phyloP scores from a whole-genome alignment of 2,329 filamentous ascomycete species.

The Fusarium compactum region DNA sequence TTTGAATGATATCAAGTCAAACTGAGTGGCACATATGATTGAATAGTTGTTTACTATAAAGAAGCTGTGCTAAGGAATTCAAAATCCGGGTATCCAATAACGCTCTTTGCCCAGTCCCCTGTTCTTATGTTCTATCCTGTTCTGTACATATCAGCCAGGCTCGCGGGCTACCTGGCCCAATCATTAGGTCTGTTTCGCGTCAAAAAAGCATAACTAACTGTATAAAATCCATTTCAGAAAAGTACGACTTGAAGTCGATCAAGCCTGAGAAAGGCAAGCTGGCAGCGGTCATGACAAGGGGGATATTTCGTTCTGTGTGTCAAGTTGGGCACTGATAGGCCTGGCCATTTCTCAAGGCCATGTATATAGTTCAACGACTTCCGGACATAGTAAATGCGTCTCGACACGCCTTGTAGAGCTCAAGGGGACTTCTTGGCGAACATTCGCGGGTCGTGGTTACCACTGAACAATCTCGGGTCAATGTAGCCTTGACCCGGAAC shows the following conservation, averaged over 20 bases:
- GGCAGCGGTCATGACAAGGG: neutral
- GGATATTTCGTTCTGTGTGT: no score
- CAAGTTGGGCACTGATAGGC: neutral
- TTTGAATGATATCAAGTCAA: neutral
- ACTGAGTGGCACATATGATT: neutral
- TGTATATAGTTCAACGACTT: no score
- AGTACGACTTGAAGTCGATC: neutral
- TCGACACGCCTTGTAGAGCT: neutral
- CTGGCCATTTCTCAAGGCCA: neutral
- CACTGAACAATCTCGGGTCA: conserved; percentile 1
- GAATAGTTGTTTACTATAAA: conserved; percentile 9
- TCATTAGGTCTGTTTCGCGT: neutral
- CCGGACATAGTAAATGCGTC: neutral
- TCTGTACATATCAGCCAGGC: neutral
- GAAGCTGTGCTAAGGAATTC: conserved; percentile 1
- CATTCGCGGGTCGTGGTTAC: neutral
- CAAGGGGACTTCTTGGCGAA: neutral
- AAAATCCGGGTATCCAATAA: conserved; percentile 34
- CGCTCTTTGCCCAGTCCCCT: conserved; percentile 1
- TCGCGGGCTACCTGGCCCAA: neutral
- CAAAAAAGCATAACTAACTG: conserved; percentile 2
- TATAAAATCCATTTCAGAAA: neutral
- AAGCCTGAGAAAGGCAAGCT: neutral
- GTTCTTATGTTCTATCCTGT: neutral
- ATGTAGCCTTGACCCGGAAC: neutral